Base-by-base conservation (phyloP, 495 filamentous ascomycete genomes). In the Terfezia claveryi region DNA sequence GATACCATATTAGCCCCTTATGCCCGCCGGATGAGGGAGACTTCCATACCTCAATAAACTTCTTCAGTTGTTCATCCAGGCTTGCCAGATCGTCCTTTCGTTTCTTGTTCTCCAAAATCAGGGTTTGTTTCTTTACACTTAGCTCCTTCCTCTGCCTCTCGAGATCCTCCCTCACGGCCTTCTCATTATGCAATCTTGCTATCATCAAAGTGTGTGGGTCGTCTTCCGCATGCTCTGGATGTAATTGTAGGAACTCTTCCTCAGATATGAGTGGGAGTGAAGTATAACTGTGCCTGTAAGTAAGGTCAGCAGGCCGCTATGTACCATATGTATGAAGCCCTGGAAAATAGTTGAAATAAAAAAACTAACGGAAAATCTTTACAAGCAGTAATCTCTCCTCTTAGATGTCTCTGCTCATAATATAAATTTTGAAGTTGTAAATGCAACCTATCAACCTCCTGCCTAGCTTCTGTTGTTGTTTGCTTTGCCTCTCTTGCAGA, bases 101-200 rank as follows among this genome's bases (percentile, higher is more conserved):
- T 70, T 86, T 93, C 72, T 94, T 93, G 62, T 94, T 95, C 62
- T 95, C 88, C 7, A 84, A 81, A 55, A 92, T 92, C 55, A 98
- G 72, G 52, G 79, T 81, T 66, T 93, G 86, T 64, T 98, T 98
- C 65, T 82, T 79, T 72, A 85, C 89, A 54, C 94, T 69, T 27
- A 95, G 73, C 59, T 81, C 83, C 67, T 87, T 85, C 41, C 92
- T 76, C 56, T 83, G 80, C 67, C 86, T 82, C 63, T 98, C 92
- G 10, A 96, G 72, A 23, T 81, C 77, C 70, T 93, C 82, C 16
- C 91, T 81, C 59, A 89, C 86, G 37, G 74, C 74, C 59, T 87
- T 78, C 69, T 98, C 91, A 67, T 95, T 84, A 56, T 88, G 80
- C 68, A 98, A 88, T 27, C 89, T 83, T 49, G 87, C 87, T 36